Evolutionary conservation across 352 stramenopile genomes (phyloP), one percentile per base, ranked within the genome.

Genomic region (Globisporangium parvum): DNA sequence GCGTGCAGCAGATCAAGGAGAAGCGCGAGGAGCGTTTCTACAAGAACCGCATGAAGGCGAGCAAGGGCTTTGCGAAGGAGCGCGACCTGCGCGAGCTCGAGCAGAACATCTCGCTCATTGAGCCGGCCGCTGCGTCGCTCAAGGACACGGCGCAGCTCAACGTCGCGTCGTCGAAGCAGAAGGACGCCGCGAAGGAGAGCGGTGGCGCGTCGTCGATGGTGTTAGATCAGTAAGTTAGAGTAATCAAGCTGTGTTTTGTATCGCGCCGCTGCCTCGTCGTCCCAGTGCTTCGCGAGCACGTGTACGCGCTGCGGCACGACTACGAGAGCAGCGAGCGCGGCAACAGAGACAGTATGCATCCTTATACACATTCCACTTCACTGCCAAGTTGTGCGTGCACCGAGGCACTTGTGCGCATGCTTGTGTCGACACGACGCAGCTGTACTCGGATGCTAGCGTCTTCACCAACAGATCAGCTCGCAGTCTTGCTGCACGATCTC

Each of bases 1-100:
- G 95, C 51, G 95, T 99, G 53, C 78, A 97, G 59, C 83, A 98
- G 67, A 99, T 99, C 72, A 97, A 98, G 84, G 84, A 96, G 66
- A 92, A 95, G 62, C 77, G 97, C 61, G 96, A 99, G 81, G 76
- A 89, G 57, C 82, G 88, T 44, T 99, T 98, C 89, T 98, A 98
- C 86, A 96, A 98, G 64, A 98, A 97, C 75, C 91, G 93, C 69
- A 98, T 98, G 93, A 94, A 95, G 75, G 66, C 77, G 55, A 87
- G 67, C 71, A 92, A 88, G 73, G 67, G 66, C 60, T 76, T 87
- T 57, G 71, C 82, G 50, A 92, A 95, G 75, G 67, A 73, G 50
- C 80, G 82, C 66, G 85, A 95, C 57, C 60, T 92, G 60, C 74
- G 75, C 67, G 85, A 93, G 55, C 62, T 96, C 47, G 80, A 91